Base-by-base conservation (phyloP, 306 rosid genomes). In the Carpinus viminea region DNA sequence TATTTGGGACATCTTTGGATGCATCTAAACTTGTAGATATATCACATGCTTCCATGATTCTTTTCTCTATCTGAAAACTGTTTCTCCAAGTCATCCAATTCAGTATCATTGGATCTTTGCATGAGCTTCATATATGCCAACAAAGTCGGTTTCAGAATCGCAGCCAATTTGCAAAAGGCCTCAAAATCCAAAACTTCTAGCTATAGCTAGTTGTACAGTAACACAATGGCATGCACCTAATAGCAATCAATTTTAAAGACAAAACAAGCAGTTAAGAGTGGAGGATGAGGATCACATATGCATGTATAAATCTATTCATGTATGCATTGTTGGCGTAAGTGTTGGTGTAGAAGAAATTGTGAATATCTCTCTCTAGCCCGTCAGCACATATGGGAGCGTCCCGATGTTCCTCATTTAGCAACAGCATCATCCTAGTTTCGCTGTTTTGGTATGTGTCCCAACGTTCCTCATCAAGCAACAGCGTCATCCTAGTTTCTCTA, bases 151-250 rank as follows among this genome's bases (percentile, higher is more conserved):
- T 85, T 90, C 78, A 88, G 66, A 82, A 85, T 81, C 81, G 79
- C 91, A 38, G 76, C 81, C 90, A 90, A 81, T 88, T 93, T 86
- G 85, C 91, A 91, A 80, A 93, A 92, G 62, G 87, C 89, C 60
- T 84, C 79, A 45, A 93, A 90, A 76, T 83, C 81, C 41, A 93
- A 79, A 84, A 83, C 81, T 55, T 72, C 87, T 72, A 93, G 87
- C 60, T 83, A 78, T 34, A 90, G 91, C 46, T 82, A 91, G 86
- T 93, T 93, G 89, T 91, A 90, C 76, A 93, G 78, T 61, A 93
- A 53, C 86, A 91, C 90, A 79, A 81, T 89, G 13, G 97, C 90
- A 81, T 81, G 96, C 91, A 93, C 86, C 98, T 93, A 68, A 74
- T n/a, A 70, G 82, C 73, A 54, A 81, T 51, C 26, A 82, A 79